Evolutionary conservation across 1,284 basidiomycete genomes (phyloP), one percentile per base, ranked within the genome.

Genomic region (Hortiboletus rubellus): DNA sequence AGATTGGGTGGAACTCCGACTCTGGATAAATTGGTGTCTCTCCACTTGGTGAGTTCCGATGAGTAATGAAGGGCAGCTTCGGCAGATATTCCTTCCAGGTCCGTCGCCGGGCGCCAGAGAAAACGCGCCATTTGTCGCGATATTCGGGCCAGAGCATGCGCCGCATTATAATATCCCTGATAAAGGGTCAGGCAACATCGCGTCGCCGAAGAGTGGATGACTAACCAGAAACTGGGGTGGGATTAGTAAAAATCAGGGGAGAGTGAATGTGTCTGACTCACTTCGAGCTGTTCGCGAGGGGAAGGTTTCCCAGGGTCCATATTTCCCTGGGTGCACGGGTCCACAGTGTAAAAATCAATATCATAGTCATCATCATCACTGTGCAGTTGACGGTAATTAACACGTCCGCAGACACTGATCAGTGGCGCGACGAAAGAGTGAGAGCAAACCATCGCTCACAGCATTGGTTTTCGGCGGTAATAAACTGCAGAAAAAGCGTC

Each of bases 1-100:
- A 92, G 91, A 66, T 89, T 87, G 54, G 82, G 84, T 3, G 94
- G 94, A 30, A 96, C 91, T 17, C 94, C 93, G 22, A 96, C 90
- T 51, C 82, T 80, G 37, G 81, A 79, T 22, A 96, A 82, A 67
- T 89, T 89, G 40, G 85, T 77, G 30, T 87, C 85, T 52, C 89
- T 81, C 94, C 94, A 97, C 47, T 84, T 78, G 52, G 79, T 77
- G 31, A 93, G 80, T n/a, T 81, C 75, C 18, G 77, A 74, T 22
- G 86, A 82, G 63, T 92, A 82, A 5, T 74, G 76, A 51, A 78
- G 74, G 5, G 94, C 74, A 17, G 79, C 77, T 0, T 87, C 82
- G 45, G 88, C 76, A 11, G 89, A 83, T 54, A 97, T 83, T 10
- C 95, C 95, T 37, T 88, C 84, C 8, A 82, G 78, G 60, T 89